Evolutionary conservation across 805 yeast genomes (phyloP), one percentile per base, ranked within the genome.

Genomic region (Zygosaccharomyces rouxii): DNA sequence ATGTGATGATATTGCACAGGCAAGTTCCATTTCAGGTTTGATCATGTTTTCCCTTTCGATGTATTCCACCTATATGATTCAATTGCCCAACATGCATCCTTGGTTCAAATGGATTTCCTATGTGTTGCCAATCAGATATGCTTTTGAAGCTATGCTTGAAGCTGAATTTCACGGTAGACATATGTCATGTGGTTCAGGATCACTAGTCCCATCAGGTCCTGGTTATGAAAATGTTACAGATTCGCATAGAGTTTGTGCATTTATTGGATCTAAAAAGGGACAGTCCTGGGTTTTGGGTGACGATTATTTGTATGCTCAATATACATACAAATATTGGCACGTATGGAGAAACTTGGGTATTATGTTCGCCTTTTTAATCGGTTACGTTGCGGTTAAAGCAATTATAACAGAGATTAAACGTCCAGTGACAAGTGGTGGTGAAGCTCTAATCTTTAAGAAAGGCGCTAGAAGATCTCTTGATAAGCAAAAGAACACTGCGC

Each of bases 281-380:
- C 60, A 64, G 22, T 49, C 60, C 9, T 54, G 54, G 43, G 86
- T 87, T 40, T 58, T 64, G 29, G 96, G 95, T 56, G 79, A 81
- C 54, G 66, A 63, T 33, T 87, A 84, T 59, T 54, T 87, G 49
- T 52, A 53, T 5, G 57, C 56, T 3, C 63, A 80, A 7, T 87
- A 66, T 65, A 60, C 66, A 35, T 88, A 83, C 71, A 60, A 62
- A 18, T 79, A 74, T 58, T 53, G 66, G 18, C 87, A 88, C 64
- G 74, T 77, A 43, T 88, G 96, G 96, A 80, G 95, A 71, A 85
- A 88, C 64, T 74, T 84, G 49, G 96, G 89, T 60, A 78, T 84
- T 50, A 50, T 78, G 50, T 62, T 81, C 59, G 87, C 77, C 2
- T 83, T 60, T 43, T 38, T 59, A 31, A 43, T 54, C 21, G 59